Percentiles rank a stretch among this genome's conserved stretches.
phyloP scores from a whole-genome alignment of 805 yeast genomes.

The Yarrowia keelungensis region DNA sequence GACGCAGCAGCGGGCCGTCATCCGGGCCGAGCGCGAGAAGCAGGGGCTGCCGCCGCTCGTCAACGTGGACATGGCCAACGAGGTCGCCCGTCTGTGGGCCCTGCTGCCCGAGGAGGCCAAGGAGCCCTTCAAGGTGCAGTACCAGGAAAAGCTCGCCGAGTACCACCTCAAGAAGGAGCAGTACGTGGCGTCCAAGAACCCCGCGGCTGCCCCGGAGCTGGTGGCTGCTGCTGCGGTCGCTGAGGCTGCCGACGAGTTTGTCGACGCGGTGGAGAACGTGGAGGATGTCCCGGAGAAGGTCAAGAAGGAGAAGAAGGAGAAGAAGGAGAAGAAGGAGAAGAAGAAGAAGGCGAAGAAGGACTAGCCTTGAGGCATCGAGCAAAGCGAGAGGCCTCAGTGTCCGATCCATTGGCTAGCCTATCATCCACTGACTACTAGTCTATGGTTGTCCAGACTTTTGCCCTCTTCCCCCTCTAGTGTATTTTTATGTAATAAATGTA shows the following conservation, averaged over 20 bases:
- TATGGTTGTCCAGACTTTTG: no score
- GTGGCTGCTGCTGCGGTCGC: constrained; percentile 12
- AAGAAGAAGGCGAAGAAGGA: background rate
- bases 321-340: background rate
- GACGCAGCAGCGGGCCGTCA: constrained; percentile 71
- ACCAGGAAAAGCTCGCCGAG: constrained; percentile 25
- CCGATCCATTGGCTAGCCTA: no score
- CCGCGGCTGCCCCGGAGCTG: background rate
- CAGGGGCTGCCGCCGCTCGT: constrained; percentile 68
- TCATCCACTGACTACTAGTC: no score
- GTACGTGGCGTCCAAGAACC: constrained; percentile 19
- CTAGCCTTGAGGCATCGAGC: no score
- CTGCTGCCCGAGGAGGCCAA: constrained; percentile 59
- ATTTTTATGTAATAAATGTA: no score
- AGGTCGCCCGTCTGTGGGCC: constrained; percentile 82
- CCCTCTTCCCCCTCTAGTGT: no score
- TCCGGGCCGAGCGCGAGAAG: constrained; percentile 70
- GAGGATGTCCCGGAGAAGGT: constrained; percentile 1
- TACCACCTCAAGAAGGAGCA: constrained; percentile 16
- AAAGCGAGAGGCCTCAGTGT: no score
- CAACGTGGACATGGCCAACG: constrained; percentile 79
- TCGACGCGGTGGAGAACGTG: constrained; percentile 19
- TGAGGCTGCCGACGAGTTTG: constrained; percentile 9
- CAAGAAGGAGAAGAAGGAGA: constrained; percentile 15
- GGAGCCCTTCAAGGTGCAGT: constrained; percentile 24